A percentile compares a stretch with the other conserved stretches of the same genome.
phyloP scores from a whole-genome alignment of 768 basidiomycete genomes.

The Trametes cinnabarina region DNA sequence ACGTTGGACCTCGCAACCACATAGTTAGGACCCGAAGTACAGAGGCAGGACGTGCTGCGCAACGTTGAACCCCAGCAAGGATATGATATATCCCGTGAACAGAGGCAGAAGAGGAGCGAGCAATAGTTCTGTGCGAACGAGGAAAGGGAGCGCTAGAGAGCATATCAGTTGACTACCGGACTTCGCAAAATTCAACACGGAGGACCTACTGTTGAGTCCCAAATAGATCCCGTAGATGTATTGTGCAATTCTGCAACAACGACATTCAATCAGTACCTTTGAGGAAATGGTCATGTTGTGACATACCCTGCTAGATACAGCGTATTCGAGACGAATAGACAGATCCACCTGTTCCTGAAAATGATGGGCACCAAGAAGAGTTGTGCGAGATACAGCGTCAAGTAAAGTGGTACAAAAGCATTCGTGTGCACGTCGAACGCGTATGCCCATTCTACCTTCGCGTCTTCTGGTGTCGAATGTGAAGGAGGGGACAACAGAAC shows the following conservation, averaged over 20 bases:
- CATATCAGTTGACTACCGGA: constrained; percentile 8
- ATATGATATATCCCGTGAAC: constrained; percentile 81
- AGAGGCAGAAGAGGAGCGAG: constrained; percentile 88
- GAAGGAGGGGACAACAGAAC: constrained; percentile 70
- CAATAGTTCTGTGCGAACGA: constrained; percentile 84
- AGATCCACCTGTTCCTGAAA: constrained; percentile 88
- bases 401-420: constrained; percentile 91
- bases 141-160: constrained; percentile 81
- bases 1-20: not conserved
- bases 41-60: constrained; percentile 74
- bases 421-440: constrained; percentile 97
- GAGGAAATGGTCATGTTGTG: too few relatives aligned
- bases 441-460: constrained; percentile 87
- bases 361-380: constrained; percentile 83
- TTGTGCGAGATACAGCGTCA: constrained; percentile 87
- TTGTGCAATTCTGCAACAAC: constrained; percentile 66
- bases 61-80: constrained; percentile 88
- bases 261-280: not conserved
- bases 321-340: constrained; percentile 89
- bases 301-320: constrained; percentile 83
- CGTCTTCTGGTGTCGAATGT: constrained; percentile 67
- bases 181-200: not conserved
- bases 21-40: constrained; percentile 63
- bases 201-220: constrained; percentile 66
- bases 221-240: constrained; percentile 92